Base-by-base conservation (phyloP, 345 rosid genomes). In the Gossypium thurberi region DNA sequence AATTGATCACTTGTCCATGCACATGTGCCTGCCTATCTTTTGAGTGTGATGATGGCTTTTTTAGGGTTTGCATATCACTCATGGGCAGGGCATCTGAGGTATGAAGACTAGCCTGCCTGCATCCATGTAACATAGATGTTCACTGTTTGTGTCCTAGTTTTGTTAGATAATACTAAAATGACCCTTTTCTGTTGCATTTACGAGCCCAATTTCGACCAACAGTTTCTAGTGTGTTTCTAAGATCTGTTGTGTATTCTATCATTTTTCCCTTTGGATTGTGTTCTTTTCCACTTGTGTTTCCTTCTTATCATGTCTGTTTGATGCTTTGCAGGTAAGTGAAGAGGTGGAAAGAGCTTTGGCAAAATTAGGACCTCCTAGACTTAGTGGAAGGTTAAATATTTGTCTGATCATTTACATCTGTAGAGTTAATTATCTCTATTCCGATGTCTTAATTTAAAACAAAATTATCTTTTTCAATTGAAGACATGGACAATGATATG, bases 281-380 rank as follows among this genome's bases (percentile, higher is more conserved):
- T 48, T 44, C 13, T 43, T 75, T 40, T 43, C 53, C 25, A 40
- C 40, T 26, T 50, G 6, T 17, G 23, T 66, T 51, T 70, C 53
- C 72, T 33, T 69, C 58, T 37, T 43, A 33, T 33, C 1, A 46
- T 65, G 6, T 18, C 17, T 70, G 48, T 66, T 51, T 75, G 71
- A 33, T 75, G 71, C 75, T 65, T 53, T 81, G 80, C 84, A 95
- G 99, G 99, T 95, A n/a, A 95, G 99, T 17, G 99, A 95, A 81
- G 99, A 95, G 80, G 97, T 95, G 43, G 99, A 95, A 80, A 98
- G 99, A 72, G 99, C 99, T 82, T 87, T 95, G 74, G 93, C 99
- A 13, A 95, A 90, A 85, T 37, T 93, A 76, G 99, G 91, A 28
- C 96, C 98, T 79, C 85, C 99, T 71, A 87, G 98, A 84, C 84